Percentiles rank a stretch among this genome's conserved stretches.
Conservation (phyloP, 1,139 yeast genomes). For the Diutina pseudorugosa region DNA sequence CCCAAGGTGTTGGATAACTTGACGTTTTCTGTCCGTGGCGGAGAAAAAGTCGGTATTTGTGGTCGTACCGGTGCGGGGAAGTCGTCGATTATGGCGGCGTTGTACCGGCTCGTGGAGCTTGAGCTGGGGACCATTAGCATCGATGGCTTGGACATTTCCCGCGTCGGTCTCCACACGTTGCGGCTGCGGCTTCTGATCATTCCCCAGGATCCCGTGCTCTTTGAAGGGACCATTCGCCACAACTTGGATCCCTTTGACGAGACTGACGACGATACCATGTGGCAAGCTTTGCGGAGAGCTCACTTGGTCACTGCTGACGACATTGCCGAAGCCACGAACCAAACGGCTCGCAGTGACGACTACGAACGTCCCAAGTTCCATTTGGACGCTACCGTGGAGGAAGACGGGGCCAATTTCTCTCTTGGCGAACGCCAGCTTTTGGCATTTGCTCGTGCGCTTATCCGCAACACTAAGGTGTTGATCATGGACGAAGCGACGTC, state of each 20-base stretch:
- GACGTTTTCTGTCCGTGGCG: slow-evolving; percentile 9
- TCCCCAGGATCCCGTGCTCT: slow-evolving; percentile 7
- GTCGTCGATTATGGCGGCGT: slow-evolving; percentile 14
- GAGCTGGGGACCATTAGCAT: slow-evolving; percentile 10
- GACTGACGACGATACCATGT: slow-evolving; percentile 10
- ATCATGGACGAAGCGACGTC: slow-evolving; percentile 79
- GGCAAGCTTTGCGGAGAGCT: slow-evolving; percentile 42
- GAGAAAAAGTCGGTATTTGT: slow-evolving; percentile 14
- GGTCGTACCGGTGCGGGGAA: slow-evolving; percentile 17
- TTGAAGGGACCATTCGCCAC: slow-evolving; percentile 4
- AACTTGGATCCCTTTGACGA: slow-evolving; percentile 7
- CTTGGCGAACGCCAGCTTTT: slow-evolving; percentile 69
- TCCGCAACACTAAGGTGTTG: slow-evolving; percentile 50
- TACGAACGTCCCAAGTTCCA: slow-evolving; percentile 35
- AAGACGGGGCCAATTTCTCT: slow-evolving; percentile 65
- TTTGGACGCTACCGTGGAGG: slow-evolving; percentile 53
- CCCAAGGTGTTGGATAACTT: slow-evolving; percentile 12
- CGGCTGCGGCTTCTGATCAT: slow-evolving; percentile 4
- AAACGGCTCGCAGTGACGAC: neutral
- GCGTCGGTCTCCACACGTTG: slow-evolving; percentile 38
- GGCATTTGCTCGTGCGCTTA: slow-evolving; percentile 68
- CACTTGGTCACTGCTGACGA: slow-evolving; percentile 39
- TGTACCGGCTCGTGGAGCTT: slow-evolving; percentile 12
- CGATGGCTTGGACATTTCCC: slow-evolving; percentile 27
- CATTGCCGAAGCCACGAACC: slow-evolving; percentile 8